Evolutionary conservation across 2,329 filamentous ascomycete species (phyloP), one percentile per base, ranked within the genome.

Genomic region (Atkinsonella texensis): DNA sequence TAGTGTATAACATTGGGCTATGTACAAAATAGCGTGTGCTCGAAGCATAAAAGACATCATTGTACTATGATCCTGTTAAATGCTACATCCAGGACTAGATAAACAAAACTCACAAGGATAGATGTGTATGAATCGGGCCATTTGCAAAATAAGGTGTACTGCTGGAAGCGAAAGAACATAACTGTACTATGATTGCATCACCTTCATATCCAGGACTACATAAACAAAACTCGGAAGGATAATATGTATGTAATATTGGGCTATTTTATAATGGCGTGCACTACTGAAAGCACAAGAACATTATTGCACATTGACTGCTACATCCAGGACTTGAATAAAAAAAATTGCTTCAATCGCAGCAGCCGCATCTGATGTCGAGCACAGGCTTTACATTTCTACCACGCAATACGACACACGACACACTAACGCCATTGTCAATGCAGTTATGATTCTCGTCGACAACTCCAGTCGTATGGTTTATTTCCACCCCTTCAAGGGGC

Each of bases 1-100:
- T 8, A 40, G 20, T 52, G 41, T 55, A 49, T 33, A 31, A 40
- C 47, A 42, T 49, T 2, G 43, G 44, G 41, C 41, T 41, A 17
- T 39, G 23, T 23, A 28, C 17, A 38, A 28, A 65, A 60, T 64
- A 54, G 54, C 57, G 51, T 61, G 62, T 63, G 62, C 61, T 54
- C 5, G 12, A 46, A 32, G 43, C 43, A 46, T 33, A n/a, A 46
- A 33, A 46, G 28, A 28, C 28, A 28, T 23, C 3, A 45, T 3
- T 42, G 40, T 42, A n/a, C 40, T 1, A 42, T 42, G 11, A 42
- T 42, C 5, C 7, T 4, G n/a, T 33, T 43, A 15, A 49, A 11
- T 35, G 33, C 15, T 43, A 18, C 46, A 13, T 20, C 46, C 38
- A 32, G 40, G 11, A 12, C 18, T 40, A 7, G 8, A 12, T 35